Evolutionary conservation across 441 rosid genomes (phyloP).

Genomic region (Dalechampia spathulata): DNA sequence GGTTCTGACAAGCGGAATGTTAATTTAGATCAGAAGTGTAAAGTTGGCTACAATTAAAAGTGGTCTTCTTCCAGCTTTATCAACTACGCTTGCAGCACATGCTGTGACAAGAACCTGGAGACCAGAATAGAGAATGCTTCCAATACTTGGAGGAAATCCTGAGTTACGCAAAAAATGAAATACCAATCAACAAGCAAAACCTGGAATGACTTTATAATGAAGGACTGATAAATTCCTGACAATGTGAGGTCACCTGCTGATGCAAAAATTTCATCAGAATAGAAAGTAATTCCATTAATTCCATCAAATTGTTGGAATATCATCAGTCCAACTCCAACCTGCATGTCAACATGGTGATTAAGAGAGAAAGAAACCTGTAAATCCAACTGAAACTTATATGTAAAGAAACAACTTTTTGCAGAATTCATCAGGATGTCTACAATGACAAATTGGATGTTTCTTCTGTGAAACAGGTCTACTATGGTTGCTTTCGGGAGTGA

Average conservation of each 20-base stretch:
- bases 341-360: neutral
- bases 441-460: slow-evolving; percentile 27
- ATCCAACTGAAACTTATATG: neutral
- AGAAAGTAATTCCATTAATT: slow-evolving; percentile 31
- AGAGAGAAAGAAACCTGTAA: neutral
- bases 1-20: too few species aligned
- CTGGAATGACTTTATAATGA: neutral
- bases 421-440: slow-evolving; percentile 20
- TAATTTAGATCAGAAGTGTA: too few species aligned
- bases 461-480: slow-evolving; percentile 27
- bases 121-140: slow-evolving; percentile 21
- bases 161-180: neutral
- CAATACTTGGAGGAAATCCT: slow-evolving; percentile 26
- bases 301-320: slow-evolving; percentile 40
- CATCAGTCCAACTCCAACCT: slow-evolving; percentile 53
- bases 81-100: slow-evolving; percentile 38
- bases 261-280: slow-evolving; percentile 30
- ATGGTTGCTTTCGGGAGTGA: slow-evolving; percentile 26
- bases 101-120: slow-evolving; percentile 27
- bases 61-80: slow-evolving; percentile 56
- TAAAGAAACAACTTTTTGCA: neutral
- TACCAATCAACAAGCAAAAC: too few species aligned
- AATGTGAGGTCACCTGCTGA: slow-evolving; percentile 30
- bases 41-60: slow-evolving; percentile 36
- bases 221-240: neutral